A percentile compares a stretch with the other conserved stretches of the same genome.
Conservation (phyloP, 148 eudicot genomes). For the Fagopyrum tataricum region DNA sequence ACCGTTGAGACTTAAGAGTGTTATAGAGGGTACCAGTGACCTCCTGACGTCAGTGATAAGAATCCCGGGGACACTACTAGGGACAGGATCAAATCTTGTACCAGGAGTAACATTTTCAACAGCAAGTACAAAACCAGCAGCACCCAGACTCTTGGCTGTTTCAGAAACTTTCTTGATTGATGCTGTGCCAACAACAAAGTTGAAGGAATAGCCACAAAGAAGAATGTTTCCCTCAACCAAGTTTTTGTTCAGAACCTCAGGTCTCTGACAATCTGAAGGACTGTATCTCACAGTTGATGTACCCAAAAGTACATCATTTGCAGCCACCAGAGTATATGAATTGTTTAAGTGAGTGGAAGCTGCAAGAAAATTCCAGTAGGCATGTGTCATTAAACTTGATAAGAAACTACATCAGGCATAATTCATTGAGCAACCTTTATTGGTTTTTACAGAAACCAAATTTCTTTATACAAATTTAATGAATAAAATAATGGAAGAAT, state of each 20-base stretch:
- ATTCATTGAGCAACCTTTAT: no score
- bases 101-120: constrained; percentile 93
- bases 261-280: constrained; percentile 91
- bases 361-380: constrained; percentile 20
- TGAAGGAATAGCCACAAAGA: constrained; percentile 95
- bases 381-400: no score
- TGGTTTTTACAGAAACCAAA: no score
- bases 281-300: constrained; percentile 55
- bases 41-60: constrained; percentile 69
- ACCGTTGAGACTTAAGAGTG: not conserved
- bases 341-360: constrained; percentile 73
- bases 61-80: constrained; percentile 81
- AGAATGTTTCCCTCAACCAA: constrained; percentile 87
- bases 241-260: constrained; percentile 75
- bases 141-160: constrained; percentile 85
- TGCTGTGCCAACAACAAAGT: constrained; percentile 81
- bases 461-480: no score
- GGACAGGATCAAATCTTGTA: constrained; percentile 96
- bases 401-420: no score
- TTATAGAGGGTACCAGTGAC: constrained; percentile 50
- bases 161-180: constrained; percentile 86
- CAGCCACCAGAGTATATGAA: constrained; percentile 74
- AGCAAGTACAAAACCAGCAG: constrained; percentile 92
- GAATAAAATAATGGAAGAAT: not conserved
- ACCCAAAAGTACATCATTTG: constrained; percentile 80